Evolutionary conservation across 2,329 filamentous ascomycete species (phyloP), one percentile per base, ranked within the genome.

Genomic region (Pseudogymnoascus sp.): DNA sequence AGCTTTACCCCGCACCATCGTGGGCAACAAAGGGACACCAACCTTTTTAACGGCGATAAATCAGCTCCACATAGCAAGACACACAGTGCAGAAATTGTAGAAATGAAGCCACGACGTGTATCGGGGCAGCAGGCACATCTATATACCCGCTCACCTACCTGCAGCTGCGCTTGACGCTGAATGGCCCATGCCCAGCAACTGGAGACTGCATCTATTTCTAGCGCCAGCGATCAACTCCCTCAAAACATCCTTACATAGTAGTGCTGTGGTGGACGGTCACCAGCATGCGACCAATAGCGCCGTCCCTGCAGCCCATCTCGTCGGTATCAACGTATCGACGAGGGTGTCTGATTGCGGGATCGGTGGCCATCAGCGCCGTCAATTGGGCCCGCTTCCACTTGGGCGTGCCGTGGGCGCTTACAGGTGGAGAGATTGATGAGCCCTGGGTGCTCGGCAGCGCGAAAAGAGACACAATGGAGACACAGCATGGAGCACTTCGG

Each of bases 241-340:
- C 29, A 26, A 55, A 55, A 55, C 26, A 55, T 55, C 49, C 49
- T 33, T 55, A 55, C 49, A 55, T 52, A 52, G 45, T 16, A 55
- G 29, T 11, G 21, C 49, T 33, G 49, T 33, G 49, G 49, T 11
- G 21, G 29, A 33, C 5, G 49, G 49, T 33, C 49, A 5, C 49
- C 49, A 55, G 29, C 49, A 55, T 33, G 49, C 49, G 49, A 55
- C 49, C 49, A 55, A 55, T 55, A 55, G 49, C 49, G 49, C 49
- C 49, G 21, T 55, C 33, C 49, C 49, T 55, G 49, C 49, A 33
- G n/a, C n/a, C 49, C 49, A 33, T 55, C 29, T 52, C 2, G 29
- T 55, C 49, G 49, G 49, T 55, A 55, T 55, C 16, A 7, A 21
- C 8, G 29, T 55, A 55, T 55, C n/a, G 26, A 55, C 29, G 49